Evolutionary conservation across 139 green algal genomes (phyloP), one percentile per base, ranked within the genome.

Genomic region (Chlorella sp.): DNA sequence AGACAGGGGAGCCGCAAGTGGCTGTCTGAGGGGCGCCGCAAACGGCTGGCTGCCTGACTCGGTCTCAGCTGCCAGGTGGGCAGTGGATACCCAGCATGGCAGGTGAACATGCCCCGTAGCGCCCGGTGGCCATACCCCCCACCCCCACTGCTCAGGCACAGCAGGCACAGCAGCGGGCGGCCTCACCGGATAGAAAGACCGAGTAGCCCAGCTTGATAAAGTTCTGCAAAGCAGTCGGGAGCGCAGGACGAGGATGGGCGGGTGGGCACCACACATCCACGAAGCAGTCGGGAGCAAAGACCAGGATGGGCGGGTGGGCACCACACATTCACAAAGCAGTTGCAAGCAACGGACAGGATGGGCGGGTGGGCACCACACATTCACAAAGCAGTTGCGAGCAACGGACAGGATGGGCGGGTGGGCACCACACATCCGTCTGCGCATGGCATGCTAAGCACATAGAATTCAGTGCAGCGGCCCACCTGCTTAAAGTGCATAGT

Each of bases 181-280:
- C 65, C 46, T 32, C 74, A 80, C 74, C 74, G 17, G 87, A 92
- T 77, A 95, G 80, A 30, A 93, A 86, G 64, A 94, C 86, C 4
- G 90, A 90, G 69, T 95, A 95, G 2, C 93, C 92, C 58, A 96
- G 86, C 34, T 91, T 43, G 80, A 96, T 81, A 76, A 95, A 94
- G 51, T 89, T 86, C 76, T 93, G 86, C 36, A 90, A n/a, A 85
- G 30, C 95, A 88, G 76, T 91, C 81, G 88, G 96, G 96, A 80
- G 95, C 95, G 34, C 93, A 89, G 17, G 89, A 91, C 20, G 86
- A 91, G 9, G 94, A 92, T n/a, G 90, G 91, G 69, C 94, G 93
- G 80, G 95, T 95, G 78, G 69, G 56, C 28, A 80, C 87, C 0
- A 85, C 58, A 69, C 81, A 1, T 26, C 24, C 1, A 65, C 2